A percentile compares a stretch with the other conserved stretches of the same genome.
Conservation (phyloP, 306 rosid genomes). For the Canavalia ensiformis region DNA sequence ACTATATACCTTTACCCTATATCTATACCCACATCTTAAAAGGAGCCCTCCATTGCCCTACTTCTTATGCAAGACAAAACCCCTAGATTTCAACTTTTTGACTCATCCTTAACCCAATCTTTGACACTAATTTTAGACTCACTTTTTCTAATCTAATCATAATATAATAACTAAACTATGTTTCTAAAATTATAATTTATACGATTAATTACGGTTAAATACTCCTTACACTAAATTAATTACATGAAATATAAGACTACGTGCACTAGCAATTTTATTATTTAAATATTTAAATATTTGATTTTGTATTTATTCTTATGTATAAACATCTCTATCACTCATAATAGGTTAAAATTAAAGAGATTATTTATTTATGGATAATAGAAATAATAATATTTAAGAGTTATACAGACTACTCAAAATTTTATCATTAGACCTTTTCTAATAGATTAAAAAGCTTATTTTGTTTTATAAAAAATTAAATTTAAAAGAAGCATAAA, state of each 20-base stretch:
- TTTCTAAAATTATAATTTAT: neutral
- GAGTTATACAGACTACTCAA: too few species aligned
- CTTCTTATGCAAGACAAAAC: neutral
- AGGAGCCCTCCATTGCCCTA: neutral
- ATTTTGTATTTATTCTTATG: too few species aligned
- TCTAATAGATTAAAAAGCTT: too few species aligned
- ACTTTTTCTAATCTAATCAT: neutral
- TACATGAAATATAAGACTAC: neutral
- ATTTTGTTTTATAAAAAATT: too few species aligned
- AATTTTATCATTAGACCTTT: too few species aligned
- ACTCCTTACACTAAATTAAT: neutral
- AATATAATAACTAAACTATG: neutral
- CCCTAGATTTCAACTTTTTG: neutral
- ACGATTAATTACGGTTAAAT: neutral
- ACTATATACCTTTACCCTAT: neutral
- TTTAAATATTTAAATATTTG: too few species aligned
- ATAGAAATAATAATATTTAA: too few species aligned
- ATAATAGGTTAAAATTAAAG: too few species aligned
- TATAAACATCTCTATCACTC: too few species aligned
- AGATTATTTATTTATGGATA: too few species aligned
- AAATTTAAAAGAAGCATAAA: too few species aligned
- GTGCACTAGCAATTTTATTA: too few species aligned
- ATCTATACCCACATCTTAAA: slow-evolving; percentile 12
- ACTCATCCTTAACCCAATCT: neutral
- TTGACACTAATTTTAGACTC: neutral